These are phyloP conservation scores for Trifolium repens DNA, from an alignment of 306 rosid genomes.

Conservation along the genomic window DNA sequence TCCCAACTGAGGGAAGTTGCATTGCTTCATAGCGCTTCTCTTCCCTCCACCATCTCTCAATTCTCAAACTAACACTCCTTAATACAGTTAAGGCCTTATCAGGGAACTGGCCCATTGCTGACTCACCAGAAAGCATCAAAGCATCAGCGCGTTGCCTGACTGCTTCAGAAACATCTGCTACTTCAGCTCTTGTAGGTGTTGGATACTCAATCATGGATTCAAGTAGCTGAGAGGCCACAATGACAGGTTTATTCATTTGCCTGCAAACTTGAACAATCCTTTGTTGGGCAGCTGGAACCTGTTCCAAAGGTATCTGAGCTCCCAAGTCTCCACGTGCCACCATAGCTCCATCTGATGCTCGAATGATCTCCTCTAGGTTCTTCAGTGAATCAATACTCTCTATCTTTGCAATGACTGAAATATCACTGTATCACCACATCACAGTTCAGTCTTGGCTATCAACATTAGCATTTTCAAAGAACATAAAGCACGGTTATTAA, in stretches of 20 bases:
- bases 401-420: constrained; percentile 88
- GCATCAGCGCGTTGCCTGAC: constrained; percentile 99
- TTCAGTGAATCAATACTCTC: constrained; percentile 95
- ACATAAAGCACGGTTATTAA: constrained; percentile 7
- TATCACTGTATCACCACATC: constrained; percentile 61
- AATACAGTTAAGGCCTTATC: constrained; percentile 93
- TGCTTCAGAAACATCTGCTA: constrained; percentile 99
- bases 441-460: constrained; percentile 1
- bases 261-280: constrained; percentile 92
- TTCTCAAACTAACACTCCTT: constrained; percentile 95
- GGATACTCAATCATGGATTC: constrained; percentile 99
- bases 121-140: constrained; percentile 99
- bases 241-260: constrained; percentile 94
- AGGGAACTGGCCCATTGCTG: constrained; percentile 99
- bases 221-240: constrained; percentile 97
- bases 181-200: constrained; percentile 98
- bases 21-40: constrained; percentile 85
- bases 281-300: constrained; percentile 96
- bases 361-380: constrained; percentile 94
- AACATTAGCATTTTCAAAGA: not conserved
- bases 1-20: constrained; percentile 74
- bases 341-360: constrained; percentile 96
- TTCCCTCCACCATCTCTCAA: constrained; percentile 99
- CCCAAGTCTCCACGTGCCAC: constrained; percentile 99
- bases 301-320: constrained; percentile 98